These are phyloP conservation scores for Termitomyces heimii DNA, from an alignment of 768 basidiomycete genomes.

Conservation along the genomic window DNA sequence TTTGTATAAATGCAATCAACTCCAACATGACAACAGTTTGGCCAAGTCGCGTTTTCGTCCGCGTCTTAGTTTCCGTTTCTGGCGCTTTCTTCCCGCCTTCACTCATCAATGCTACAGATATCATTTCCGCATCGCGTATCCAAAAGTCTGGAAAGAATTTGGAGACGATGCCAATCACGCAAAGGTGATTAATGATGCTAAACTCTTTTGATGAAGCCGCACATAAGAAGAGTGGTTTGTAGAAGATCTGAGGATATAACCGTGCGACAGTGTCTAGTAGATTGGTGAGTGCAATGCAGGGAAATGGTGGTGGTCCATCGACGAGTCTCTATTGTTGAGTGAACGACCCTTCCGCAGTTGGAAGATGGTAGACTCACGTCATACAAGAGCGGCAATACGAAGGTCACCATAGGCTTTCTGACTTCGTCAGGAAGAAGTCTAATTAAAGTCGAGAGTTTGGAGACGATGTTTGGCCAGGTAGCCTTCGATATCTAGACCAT, in stretches of 20 bases:
- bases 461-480: constrained; percentile 37
- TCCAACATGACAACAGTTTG: constrained; percentile 60
- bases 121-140: constrained; percentile 69
- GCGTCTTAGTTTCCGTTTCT: constrained; percentile 16
- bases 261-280: constrained; percentile 48
- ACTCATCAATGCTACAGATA: constrained; percentile 62
- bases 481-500: constrained; percentile 28
- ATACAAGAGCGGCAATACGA: constrained; percentile 39
- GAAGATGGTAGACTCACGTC: constrained; percentile 33
- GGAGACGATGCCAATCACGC: constrained; percentile 44
- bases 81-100: constrained; percentile 25
- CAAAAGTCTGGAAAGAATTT: constrained; percentile 58
- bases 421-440: constrained; percentile 42
- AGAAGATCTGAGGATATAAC: constrained; percentile 57
- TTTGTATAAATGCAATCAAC: constrained; percentile 47
- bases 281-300: constrained; percentile 38
- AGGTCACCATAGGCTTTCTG: constrained; percentile 31
- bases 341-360: constrained; percentile 15
- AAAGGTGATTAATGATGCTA: constrained; percentile 54
- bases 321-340: constrained; percentile 48
- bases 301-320: constrained; percentile 44
- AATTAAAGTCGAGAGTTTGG: constrained; percentile 36
- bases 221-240: constrained; percentile 65
- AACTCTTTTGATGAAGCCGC: constrained; percentile 59
- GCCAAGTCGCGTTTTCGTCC: constrained; percentile 52